Base-by-base conservation (phyloP, 1,284 basidiomycete genomes). In the Erythrobasidium hasegawianum region DNA sequence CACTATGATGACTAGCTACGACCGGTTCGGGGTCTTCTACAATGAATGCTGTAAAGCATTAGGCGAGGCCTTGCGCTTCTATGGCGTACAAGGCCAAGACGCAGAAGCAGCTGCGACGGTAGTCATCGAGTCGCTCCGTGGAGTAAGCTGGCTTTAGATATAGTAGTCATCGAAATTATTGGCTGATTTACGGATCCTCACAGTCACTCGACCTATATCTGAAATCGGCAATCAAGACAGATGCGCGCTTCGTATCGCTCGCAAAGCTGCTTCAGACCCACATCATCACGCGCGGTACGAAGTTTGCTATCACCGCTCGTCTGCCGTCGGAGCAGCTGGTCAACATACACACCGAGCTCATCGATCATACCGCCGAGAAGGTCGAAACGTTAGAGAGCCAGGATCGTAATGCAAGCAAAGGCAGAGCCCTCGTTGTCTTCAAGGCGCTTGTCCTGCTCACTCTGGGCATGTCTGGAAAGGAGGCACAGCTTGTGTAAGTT, bases 271-370 rank as follows among this genome's bases (percentile, higher is more conserved):
- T 96, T 10, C 81, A 85, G 0, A 81, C 84, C 0, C 86, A 85
- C 54, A 86, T 94, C 70, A 78, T 90, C 57, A 83, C 96, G 20
- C 87, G 93, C 16, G 94, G 94, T n/a, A 88, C 87, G 11, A 91
- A 96, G 70, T 85, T 97, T 27, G 81, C 88, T 0, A 81, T 96
- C 40, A 79, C 93, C 24, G 84, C 85, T 33, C 84, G 87, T 24
- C 81, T 97, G 27, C 86, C 89, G 43, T 79, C 83, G 24, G 81
- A 85, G 73, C 82, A 86, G 70, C 80, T 94, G 40, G 83, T 88
- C 59, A 83, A 86, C 71, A 82, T 92, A 41, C 95, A 97, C 76
- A 85, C 83, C 11, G 82, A 80, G 5, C 78, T 86, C 16, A 78
- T 95, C 39, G 84, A 84, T 18, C 93, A 87, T 84, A 80, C 89